Evolutionary conservation across 2,329 filamentous ascomycete genomes (phyloP).

Genomic region (Huntiella savannae): DNA sequence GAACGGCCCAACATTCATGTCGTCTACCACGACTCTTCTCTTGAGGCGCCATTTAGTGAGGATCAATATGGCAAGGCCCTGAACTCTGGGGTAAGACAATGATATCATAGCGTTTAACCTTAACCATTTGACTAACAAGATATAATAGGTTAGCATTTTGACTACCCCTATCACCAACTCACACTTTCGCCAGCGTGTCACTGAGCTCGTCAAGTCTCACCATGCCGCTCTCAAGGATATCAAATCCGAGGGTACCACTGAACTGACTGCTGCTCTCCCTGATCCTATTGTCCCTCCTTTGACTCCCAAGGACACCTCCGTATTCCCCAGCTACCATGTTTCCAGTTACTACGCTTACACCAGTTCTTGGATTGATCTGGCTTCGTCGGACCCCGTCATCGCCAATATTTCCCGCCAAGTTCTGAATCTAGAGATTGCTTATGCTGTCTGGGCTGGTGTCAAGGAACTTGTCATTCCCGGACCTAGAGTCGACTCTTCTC

Average conservation of each 20-base stretch:
- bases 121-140: not conserved
- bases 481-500: slow-evolving; percentile 44
- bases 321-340: slow-evolving; percentile 49
- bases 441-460: slow-evolving; percentile 87
- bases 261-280: slow-evolving; percentile 27
- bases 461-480: slow-evolving; percentile 67
- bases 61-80: slow-evolving; percentile 48
- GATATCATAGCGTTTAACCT: not conserved
- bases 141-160: not conserved
- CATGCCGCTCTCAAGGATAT: slow-evolving; percentile 26
- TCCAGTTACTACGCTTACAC: slow-evolving; percentile 58
- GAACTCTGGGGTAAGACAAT: slow-evolving; percentile 41
- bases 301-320: slow-evolving; percentile 58
- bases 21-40: slow-evolving; percentile 55
- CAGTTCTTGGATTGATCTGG: slow-evolving; percentile 87
- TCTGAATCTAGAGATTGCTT: slow-evolving; percentile 76
- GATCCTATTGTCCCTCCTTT: slow-evolving; percentile 47
- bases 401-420: slow-evolving; percentile 78
- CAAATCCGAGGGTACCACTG: slow-evolving; percentile 21
- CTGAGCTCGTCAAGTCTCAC: slow-evolving; percentile 40
- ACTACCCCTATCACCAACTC: slow-evolving; percentile 61
- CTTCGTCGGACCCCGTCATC: slow-evolving; percentile 63
- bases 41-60: slow-evolving; percentile 40
- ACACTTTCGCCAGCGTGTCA: slow-evolving; percentile 50
- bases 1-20: slow-evolving; percentile 6